Base-by-base conservation (phyloP, 495 filamentous ascomycete species). In the Apodospora peruviana region DNA sequence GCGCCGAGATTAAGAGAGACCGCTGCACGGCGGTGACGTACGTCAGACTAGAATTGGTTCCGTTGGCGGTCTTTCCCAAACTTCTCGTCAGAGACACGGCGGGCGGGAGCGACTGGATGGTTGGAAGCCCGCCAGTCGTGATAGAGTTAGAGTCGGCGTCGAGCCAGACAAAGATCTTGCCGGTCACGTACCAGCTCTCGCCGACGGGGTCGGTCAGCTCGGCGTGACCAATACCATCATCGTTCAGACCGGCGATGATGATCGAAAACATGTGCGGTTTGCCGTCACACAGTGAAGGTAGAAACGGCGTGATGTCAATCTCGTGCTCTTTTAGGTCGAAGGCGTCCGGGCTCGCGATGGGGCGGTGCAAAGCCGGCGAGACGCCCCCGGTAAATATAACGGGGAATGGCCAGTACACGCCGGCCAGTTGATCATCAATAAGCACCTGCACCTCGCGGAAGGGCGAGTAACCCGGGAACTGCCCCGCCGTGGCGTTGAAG, bases 321-420 rank as follows among this genome's bases (percentile, higher is more conserved):
- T 93, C 86, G 48, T 88, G 83, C 45, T 89, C 82, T 8, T 82
- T 76, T 11, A 95, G 70, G 59, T 95, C 90, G 60, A 89, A 95
- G 1, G 88, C 80, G 45, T 91, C 84, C 40, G 90, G 87, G 1
- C 90, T 88, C 11, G 88, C 88, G 52, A 95, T 83, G 1, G 90
- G 90, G 0, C 87, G 73, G 83, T 90, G 94, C 24, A 94, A 76
- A 0, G 81, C 82, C 1, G 90, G 90, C 2, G 83, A 84, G 1
- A 96, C 79, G 3, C 90, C 90, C 4, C 90, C 90, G 4, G 90
- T 94, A 54, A 95, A 96, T 29, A 95, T 88, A 23, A 90, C 73
- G 0, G 88, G 86, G 50, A 91, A 93, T 3, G 90, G 90, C 87
- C 86, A 94, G 5, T 80, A 75, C 3, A 93, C 86, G 0, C 90